Evolutionary conservation across 2,329 filamentous ascomycete genomes (phyloP).

Genomic region (Dendryphion nanum): DNA sequence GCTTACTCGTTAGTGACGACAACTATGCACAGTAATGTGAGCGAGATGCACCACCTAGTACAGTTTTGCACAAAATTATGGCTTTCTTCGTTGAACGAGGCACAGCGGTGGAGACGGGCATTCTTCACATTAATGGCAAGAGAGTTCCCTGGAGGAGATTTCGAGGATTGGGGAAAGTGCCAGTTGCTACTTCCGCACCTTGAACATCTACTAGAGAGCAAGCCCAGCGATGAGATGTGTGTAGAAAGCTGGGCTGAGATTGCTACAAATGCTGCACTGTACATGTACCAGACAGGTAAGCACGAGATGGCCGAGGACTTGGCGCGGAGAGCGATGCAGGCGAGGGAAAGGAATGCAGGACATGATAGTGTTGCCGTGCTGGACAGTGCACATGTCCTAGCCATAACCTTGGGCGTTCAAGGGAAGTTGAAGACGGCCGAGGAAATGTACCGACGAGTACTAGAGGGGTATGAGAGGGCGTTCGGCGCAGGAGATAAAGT

Average conservation of each 20-base stretch:
- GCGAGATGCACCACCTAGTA: constrained; percentile 16
- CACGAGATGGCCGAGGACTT: too few relatives aligned
- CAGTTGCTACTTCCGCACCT: constrained; percentile 13
- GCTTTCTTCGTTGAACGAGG: constrained; percentile 7
- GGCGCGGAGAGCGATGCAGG: constrained; percentile 2
- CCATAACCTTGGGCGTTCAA: too few relatives aligned
- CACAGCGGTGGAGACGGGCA: constrained; percentile 8
- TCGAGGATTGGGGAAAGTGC: constrained; percentile 15
- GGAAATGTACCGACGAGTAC: constrained; percentile 1
- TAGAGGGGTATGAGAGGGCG: background rate
- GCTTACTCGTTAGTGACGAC: constrained; percentile 14
- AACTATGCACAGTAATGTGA: constrained; percentile 3
- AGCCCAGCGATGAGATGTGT: constrained; percentile 5
- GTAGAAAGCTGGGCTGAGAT: constrained; percentile 10
- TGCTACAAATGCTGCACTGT: constrained; percentile 10
- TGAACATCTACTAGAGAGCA: constrained; percentile 6
- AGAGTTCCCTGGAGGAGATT: constrained; percentile 15
- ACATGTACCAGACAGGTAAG: too few relatives aligned
- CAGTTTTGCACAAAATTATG: constrained; percentile 15
- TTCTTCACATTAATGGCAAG: constrained; percentile 11
- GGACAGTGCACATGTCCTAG: too few relatives aligned
- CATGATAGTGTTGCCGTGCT: too few relatives aligned
- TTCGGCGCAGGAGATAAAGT: constrained; percentile 3
- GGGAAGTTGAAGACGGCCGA: too few relatives aligned
- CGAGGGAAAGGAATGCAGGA: too few relatives aligned